Conservation (phyloP, 1,284 basidiomycete genomes). For the Rhodotorula sp. region DNA sequence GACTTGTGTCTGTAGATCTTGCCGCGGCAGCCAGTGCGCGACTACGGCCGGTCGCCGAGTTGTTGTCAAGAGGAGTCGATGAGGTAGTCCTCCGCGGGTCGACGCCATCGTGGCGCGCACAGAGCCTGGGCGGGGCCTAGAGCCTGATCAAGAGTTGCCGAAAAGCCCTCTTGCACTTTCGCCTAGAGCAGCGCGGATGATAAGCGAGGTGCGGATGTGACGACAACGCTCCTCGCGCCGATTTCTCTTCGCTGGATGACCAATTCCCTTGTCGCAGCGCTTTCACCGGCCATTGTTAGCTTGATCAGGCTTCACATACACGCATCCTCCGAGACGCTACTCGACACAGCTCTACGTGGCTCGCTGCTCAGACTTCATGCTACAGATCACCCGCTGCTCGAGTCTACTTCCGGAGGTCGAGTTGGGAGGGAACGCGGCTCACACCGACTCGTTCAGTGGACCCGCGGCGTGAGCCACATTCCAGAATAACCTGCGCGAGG, state of each 20-base stretch:
- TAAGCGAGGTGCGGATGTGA: no score
- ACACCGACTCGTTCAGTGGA: not conserved
- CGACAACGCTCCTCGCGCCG: no score
- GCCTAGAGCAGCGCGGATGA: no score
- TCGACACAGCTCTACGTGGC: no score
- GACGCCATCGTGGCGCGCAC: not conserved
- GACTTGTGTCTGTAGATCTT: not conserved
- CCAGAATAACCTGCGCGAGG: slow-evolving; percentile 9
- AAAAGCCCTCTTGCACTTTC: not conserved
- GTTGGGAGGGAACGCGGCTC: not conserved
- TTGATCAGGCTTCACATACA: no score
- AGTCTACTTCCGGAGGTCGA: not conserved
- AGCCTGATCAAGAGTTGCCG: not conserved
- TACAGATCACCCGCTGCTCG: no score
- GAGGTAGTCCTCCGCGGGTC: not conserved
- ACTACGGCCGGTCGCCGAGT: not conserved
- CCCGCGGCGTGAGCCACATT: not conserved
- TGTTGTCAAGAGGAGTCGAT: not conserved
- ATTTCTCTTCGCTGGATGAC: no score
- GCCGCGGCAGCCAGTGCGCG: not conserved
- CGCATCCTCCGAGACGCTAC: no score
- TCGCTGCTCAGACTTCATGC: no score
- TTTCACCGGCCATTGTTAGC: no score
- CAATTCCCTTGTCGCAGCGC: no score
- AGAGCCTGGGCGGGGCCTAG: not conserved